Evolutionary conservation across 2,329 filamentous ascomycete genomes (phyloP), one percentile per base, ranked within the genome.

Genomic region (Xylogone sp.): DNA sequence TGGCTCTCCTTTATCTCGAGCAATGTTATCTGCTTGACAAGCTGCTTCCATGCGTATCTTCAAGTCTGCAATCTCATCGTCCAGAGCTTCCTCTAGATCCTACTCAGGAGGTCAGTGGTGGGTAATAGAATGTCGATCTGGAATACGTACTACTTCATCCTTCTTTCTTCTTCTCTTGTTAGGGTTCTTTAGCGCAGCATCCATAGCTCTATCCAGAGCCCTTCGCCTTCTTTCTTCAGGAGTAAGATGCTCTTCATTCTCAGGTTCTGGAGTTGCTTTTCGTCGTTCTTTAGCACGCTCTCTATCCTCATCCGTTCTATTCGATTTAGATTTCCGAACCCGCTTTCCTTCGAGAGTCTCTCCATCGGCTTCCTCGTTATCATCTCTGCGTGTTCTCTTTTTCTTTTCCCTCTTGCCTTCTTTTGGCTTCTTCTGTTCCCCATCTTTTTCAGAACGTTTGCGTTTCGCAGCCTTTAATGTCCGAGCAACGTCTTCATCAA

Each of bases 41-140:
- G 94, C 94, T 59, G 84, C 80, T 59, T 94, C 91, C 92, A 99
- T 99, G 51, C 85, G 84, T 49, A 88, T 79, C 65, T 94, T 94
- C 68, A 99, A 86, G 46, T 87, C 79, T 52, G 90, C 90, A 57
- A 99, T 91, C 65, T 95, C 87, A 43, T 91, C 88, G 67, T 97
- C 94, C 59, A 93, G 88, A 71, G 88, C 86, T 62, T 90, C 86
- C 68, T 97, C 92, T 45, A 97, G 78, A 59, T 97, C 93, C 88
- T 93, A 61, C 10, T 55, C 24, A 18, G 45, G 22, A 22, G 53
- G 62, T 63, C 54, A 59, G 51, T 31, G 18, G 5, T 22, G 10
- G 21, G 2, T n/a, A n/a, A 22, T 18, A 21, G 4, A 3, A 22
- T 7, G 10, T 39, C 4, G 34, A 39, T 39, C 4, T 27, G 24